These are phyloP conservation scores for Anastatica hierochuntica DNA, from an alignment of 345 rosid species.

Conservation along the genomic window DNA sequence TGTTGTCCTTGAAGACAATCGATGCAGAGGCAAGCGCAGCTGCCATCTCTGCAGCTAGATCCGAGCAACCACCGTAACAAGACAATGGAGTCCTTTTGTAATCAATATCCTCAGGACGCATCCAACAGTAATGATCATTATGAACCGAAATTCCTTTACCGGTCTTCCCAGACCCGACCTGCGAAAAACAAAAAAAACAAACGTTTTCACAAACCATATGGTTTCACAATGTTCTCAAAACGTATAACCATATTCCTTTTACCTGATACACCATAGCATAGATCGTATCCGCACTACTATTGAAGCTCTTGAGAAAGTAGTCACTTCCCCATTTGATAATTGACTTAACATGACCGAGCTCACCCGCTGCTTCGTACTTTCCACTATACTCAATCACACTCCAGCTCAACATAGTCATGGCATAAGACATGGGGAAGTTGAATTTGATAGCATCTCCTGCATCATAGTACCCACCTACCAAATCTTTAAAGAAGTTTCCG, in stretches of 20 bases:
- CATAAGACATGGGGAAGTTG: conserved; percentile 65
- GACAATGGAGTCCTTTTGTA: conserved; percentile 36
- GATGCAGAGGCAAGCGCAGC: conserved; percentile 90
- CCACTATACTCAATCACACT: neutral
- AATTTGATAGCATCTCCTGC: conserved; percentile 96
- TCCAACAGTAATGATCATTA: conserved; percentile 93
- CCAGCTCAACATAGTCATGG: conserved; percentile 51
- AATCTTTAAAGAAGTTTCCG: conserved; percentile 36
- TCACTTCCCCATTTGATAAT: conserved; percentile 12
- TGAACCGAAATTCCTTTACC: conserved; percentile 37
- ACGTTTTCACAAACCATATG: neutral
- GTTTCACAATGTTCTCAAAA: neutral
- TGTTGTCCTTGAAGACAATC: conserved; percentile 84
- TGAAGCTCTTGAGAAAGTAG: neutral
- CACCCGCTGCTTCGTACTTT: neutral
- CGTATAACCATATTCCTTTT: neutral
- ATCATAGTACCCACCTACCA: conserved; percentile 77
- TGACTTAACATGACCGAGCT: neutral
- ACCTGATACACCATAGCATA: conserved; percentile 53
- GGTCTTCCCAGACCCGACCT: conserved; percentile 69
- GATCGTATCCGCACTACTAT: conserved; percentile 49
- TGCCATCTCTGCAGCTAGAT: conserved; percentile 93
- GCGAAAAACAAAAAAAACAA: neutral
- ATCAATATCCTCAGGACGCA: conserved; percentile 95
- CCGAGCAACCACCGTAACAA: conserved; percentile 53